These are phyloP conservation scores for Nephelium lappaceum DNA, from an alignment of 345 rosid species.

Conservation along the genomic window DNA sequence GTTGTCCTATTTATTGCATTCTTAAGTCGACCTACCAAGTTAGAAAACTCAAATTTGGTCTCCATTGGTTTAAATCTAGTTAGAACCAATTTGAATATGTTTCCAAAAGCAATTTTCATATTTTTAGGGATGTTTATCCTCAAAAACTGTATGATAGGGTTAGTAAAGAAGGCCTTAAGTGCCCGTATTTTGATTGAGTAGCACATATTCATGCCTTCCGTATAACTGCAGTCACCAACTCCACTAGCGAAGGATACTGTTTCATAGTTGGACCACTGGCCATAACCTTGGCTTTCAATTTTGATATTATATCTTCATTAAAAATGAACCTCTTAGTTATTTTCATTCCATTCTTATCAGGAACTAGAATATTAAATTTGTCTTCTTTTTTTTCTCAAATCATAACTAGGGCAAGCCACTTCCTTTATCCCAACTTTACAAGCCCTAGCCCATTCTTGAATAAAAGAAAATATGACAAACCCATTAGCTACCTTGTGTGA, in stretches of 20 bases:
- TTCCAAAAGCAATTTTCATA: conserved; percentile 9
- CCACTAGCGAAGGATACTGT: conserved; percentile 25
- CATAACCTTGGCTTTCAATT: background rate
- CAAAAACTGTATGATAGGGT: too few relatives aligned
- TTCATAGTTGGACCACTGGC: background rate
- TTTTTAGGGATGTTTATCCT: conserved; percentile 3
- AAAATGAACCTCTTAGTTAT: conserved; percentile 23
- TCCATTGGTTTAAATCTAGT: conserved; percentile 16
- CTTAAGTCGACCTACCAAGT: conserved; percentile 18
- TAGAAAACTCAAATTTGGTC: conserved; percentile 1
- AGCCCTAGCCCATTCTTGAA: too few relatives aligned
- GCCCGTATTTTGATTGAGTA: background rate
- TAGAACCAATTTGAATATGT: background rate
- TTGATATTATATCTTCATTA: conserved; percentile 4
- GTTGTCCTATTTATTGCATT: conserved; percentile 17
- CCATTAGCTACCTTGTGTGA: too few relatives aligned
- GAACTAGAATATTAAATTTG: background rate
- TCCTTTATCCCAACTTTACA: too few relatives aligned
- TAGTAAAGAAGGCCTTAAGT: too few relatives aligned
- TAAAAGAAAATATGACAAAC: too few relatives aligned
- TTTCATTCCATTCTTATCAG: background rate
- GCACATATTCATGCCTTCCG: conserved; percentile 28
- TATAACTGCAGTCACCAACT: conserved; percentile 19
- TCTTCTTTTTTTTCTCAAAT: background rate
- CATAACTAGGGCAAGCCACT: conserved; percentile 35